Conservation (phyloP, 352 stramenopile species). For the Phytophthora nicotianae region DNA sequence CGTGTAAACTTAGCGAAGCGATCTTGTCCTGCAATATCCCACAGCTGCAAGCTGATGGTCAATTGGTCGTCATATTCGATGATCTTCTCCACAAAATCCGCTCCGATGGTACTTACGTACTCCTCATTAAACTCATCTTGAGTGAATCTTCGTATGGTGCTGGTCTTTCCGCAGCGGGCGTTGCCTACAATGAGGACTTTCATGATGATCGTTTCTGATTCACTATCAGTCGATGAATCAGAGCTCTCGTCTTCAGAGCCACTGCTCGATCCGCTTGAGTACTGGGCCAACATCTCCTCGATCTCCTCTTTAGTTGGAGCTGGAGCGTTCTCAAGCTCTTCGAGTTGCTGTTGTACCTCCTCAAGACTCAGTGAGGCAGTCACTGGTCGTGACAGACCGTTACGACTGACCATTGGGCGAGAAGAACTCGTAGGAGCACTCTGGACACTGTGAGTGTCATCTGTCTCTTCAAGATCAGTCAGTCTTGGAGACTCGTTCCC, state of each 20-base stretch:
- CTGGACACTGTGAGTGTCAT: slow-evolving; percentile 19
- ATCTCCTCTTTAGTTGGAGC: slow-evolving; percentile 64
- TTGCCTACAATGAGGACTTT: slow-evolving; percentile 90
- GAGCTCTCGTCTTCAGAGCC: slow-evolving; percentile 12
- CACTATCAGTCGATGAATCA: slow-evolving; percentile 21
- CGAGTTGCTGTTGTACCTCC: slow-evolving; percentile 54
- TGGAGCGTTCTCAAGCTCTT: slow-evolving; percentile 48
- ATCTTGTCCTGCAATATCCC: slow-evolving; percentile 90
- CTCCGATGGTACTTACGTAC: slow-evolving; percentile 88
- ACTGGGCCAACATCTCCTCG: slow-evolving; percentile 62
- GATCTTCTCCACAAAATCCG: slow-evolving; percentile 86
- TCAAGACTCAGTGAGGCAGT: slow-evolving; percentile 42
- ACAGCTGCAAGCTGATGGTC: slow-evolving; percentile 80
- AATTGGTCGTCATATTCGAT: slow-evolving; percentile 65
- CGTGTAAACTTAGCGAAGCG: slow-evolving; percentile 89
- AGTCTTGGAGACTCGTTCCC: slow-evolving; percentile 21
- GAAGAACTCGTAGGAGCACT: slow-evolving; percentile 18
- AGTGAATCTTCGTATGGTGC: slow-evolving; percentile 81
- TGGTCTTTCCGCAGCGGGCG: slow-evolving; percentile 89
- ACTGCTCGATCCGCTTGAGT: slow-evolving; percentile 34
- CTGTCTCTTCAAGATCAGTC: slow-evolving; percentile 28
- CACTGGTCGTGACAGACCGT: slow-evolving; percentile 9
- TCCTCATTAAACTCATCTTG: slow-evolving; percentile 73
- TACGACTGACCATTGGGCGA: neutral
- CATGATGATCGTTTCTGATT: slow-evolving; percentile 65